Percentiles rank a stretch among this genome's conserved stretches.
These are phyloP conservation scores for Sclerotinia borealis DNA, from an alignment of 2,329 filamentous ascomycete species.

Conservation along the genomic window DNA sequence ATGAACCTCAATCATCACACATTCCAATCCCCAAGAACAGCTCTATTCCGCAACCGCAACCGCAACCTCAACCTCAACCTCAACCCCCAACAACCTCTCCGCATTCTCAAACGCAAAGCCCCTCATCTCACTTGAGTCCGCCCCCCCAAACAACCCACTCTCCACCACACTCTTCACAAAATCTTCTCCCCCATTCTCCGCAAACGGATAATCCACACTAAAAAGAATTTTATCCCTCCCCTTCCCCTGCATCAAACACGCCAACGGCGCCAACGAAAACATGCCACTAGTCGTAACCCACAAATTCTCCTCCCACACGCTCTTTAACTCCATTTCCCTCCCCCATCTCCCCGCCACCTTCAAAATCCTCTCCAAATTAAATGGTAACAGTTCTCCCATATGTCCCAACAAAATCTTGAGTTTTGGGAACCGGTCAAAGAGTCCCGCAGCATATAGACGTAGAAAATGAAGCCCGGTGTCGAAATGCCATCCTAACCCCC, in stretches of 20 bases:
- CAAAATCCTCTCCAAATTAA: slow-evolving; percentile 44
- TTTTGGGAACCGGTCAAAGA: slow-evolving; percentile 49
- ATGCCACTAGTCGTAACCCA: slow-evolving; percentile 53
- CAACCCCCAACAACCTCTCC: slow-evolving; percentile 39
- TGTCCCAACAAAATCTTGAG: slow-evolving; percentile 51
- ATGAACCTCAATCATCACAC: too few relatives aligned
- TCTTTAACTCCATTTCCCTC: slow-evolving; percentile 35
- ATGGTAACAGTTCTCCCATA: slow-evolving; percentile 48
- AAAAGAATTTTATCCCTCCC: slow-evolving; percentile 47
- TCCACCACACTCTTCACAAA: slow-evolving; percentile 44
- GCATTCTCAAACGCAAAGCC: slow-evolving; percentile 46
- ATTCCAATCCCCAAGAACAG: not conserved
- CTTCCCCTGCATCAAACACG: slow-evolving; percentile 39
- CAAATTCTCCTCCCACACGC: slow-evolving; percentile 50
- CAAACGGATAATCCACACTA: slow-evolving; percentile 53
- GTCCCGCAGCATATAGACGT: slow-evolving; percentile 44
- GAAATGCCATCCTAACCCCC: slow-evolving; percentile 46
- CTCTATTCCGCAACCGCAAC: not conserved
- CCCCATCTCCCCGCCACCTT: slow-evolving; percentile 30
- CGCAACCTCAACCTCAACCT: not conserved
- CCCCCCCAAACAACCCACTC: slow-evolving; percentile 43
- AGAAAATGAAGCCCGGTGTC: slow-evolving; percentile 44
- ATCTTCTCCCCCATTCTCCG: slow-evolving; percentile 41
- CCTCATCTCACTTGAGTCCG: slow-evolving; percentile 40
- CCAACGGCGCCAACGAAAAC: slow-evolving; percentile 44